Evolutionary conservation across 495 filamentous ascomycete species (phyloP).

Genomic region (Penicillium bovifimosum): DNA sequence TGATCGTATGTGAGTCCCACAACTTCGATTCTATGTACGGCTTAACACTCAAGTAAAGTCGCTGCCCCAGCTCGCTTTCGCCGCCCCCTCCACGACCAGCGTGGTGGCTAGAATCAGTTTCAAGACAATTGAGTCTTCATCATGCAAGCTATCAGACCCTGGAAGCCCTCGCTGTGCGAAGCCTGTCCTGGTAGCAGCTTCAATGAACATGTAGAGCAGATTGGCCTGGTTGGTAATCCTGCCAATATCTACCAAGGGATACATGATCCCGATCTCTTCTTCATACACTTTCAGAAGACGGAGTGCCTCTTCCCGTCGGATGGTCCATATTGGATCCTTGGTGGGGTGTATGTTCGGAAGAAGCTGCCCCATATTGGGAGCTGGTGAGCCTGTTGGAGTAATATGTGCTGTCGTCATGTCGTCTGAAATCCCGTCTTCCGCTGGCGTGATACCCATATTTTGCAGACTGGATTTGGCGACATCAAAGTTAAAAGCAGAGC

Average conservation of each 20-base stretch:
- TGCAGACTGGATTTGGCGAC: constrained; percentile 83
- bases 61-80: constrained; percentile 63
- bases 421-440: constrained; percentile 55
- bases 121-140: constrained; percentile 62
- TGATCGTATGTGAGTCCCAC: constrained; percentile 60
- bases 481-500: constrained; percentile 78
- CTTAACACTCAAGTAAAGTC: constrained; percentile 66
- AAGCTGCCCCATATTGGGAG: constrained; percentile 38
- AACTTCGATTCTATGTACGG: constrained; percentile 63
- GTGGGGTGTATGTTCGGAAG: constrained; percentile 35
- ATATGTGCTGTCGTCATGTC: constrained; percentile 46
- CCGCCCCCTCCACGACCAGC: constrained; percentile 70
- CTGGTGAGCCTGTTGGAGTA: constrained; percentile 49
- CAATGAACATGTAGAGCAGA: constrained; percentile 64
- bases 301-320: constrained; percentile 64
- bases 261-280: constrained; percentile 84
- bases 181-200: constrained; percentile 54
- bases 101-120: constrained; percentile 77
- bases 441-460: constrained; percentile 70
- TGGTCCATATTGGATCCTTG: constrained; percentile 72
- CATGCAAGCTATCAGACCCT: constrained; percentile 59
- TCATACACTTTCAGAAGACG: constrained; percentile 68
- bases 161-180: constrained; percentile 49
- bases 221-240: constrained; percentile 58
- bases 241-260: constrained; percentile 71